A percentile compares a stretch with the other conserved stretches of the same genome.
These are phyloP conservation scores for Candida methanosorbosa DNA, from an alignment of 805 yeast species.

Conservation along the genomic window DNA sequence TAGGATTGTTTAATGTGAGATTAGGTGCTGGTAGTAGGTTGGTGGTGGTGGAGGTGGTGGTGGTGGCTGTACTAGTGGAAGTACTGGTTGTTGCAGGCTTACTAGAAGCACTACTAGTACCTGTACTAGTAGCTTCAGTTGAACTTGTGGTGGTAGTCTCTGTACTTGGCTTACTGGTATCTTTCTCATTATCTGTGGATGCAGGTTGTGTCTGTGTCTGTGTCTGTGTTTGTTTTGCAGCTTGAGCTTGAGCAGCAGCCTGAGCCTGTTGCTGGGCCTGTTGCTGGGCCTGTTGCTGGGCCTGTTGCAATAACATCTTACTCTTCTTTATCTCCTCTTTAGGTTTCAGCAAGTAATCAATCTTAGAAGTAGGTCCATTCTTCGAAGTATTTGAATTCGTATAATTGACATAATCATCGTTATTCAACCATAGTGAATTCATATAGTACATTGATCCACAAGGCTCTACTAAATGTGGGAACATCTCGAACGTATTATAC, in stretches of 20 bases:
- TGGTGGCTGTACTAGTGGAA: neutral
- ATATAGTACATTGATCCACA: constrained; percentile 50
- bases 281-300: neutral
- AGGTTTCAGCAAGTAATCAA: constrained; percentile 1
- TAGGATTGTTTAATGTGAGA: constrained; percentile 17
- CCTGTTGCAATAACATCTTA: neutral
- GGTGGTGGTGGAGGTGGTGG: neutral
- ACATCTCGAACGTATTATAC: constrained; percentile 50
- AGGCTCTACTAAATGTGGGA: constrained; percentile 64
- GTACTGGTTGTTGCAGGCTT: neutral
- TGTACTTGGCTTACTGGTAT: neutral
- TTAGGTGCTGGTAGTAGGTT: constrained; percentile 10
- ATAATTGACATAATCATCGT: constrained; percentile 37
- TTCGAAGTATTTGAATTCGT: neutral
- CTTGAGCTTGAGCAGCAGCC: neutral
- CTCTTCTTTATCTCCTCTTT: constrained; percentile 1
- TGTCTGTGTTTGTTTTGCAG: neutral
- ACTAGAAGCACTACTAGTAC: neutral
- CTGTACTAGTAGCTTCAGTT: neutral
- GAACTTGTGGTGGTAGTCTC: neutral
- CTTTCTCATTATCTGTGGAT: neutral
- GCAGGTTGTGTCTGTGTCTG: neutral
- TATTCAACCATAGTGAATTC: constrained; percentile 38
- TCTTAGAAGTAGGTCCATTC: neutral
- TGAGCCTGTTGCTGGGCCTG: neutral